Conservation (phyloP, 2,329 filamentous ascomycete species). For the Pleoardoris graminearum region DNA sequence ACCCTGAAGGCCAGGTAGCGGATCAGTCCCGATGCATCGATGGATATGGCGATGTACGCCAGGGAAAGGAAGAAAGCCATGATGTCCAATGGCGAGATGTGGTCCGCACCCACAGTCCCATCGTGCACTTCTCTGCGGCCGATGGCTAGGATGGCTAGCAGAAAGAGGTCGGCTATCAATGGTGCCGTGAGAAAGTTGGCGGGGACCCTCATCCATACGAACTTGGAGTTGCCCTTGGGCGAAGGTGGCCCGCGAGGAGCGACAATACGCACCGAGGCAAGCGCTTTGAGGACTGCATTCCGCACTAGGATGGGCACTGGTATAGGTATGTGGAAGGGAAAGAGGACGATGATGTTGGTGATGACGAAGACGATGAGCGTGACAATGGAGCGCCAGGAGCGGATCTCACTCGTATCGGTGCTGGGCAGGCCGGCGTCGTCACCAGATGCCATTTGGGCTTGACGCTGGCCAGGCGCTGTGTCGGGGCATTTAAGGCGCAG, state of each 20-base stretch:
- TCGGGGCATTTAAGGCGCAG: not conserved
- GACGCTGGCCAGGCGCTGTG: not conserved
- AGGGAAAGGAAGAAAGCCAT: constrained; percentile 75
- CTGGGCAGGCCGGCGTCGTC: constrained; percentile 15
- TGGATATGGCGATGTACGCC: constrained; percentile 77
- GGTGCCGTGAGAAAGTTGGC: constrained; percentile 74
- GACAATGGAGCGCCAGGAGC: constrained; percentile 69
- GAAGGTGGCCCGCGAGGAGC: constrained; percentile 43
- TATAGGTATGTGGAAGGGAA: constrained; percentile 67
- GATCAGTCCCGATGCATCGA: constrained; percentile 75
- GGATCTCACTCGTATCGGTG: constrained; percentile 61
- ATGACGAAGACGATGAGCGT: constrained; percentile 70
- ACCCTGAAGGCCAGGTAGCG: constrained; percentile 72
- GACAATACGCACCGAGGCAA: constrained; percentile 59
- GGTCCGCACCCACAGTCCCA: constrained; percentile 66
- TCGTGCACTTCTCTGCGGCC: constrained; percentile 68
- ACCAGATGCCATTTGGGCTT: constrained; percentile 5
- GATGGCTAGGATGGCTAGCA: constrained; percentile 71
- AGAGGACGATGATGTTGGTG: constrained; percentile 70
- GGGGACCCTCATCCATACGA: constrained; percentile 60
- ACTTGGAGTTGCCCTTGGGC: constrained; percentile 29
- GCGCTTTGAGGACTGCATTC: constrained; percentile 50
- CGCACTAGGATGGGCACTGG: constrained; percentile 56
- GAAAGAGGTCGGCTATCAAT: constrained; percentile 70
- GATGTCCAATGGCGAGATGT: constrained; percentile 71